These are phyloP conservation scores for Chalciporus sphaerocephalus DNA, from an alignment of 768 basidiomycete species.

Conservation along the genomic window DNA sequence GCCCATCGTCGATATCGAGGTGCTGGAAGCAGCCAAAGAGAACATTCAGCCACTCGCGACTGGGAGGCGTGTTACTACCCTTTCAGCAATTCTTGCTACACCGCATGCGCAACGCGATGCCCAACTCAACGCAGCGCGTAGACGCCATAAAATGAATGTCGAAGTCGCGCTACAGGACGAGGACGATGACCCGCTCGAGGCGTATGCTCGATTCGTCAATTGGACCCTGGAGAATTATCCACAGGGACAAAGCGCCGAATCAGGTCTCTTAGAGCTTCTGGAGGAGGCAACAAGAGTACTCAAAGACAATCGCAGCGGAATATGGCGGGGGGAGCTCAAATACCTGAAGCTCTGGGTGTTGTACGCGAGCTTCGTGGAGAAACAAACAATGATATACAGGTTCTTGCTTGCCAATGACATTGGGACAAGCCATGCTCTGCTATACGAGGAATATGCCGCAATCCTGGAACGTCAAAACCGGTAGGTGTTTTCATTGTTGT, in stretches of 20 bases:
- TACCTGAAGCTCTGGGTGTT: slow-evolving; percentile 94
- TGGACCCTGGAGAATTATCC: slow-evolving; percentile 96
- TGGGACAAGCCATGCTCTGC: slow-evolving; percentile 69
- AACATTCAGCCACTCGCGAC: slow-evolving; percentile 80
- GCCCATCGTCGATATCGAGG: slow-evolving; percentile 70
- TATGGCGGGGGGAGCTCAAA: slow-evolving; percentile 74
- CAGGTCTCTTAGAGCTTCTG: slow-evolving; percentile 85
- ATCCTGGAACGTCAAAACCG: slow-evolving; percentile 78
- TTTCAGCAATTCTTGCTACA: slow-evolving; percentile 69
- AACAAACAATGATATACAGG: slow-evolving; percentile 80
- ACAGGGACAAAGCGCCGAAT: slow-evolving; percentile 83
- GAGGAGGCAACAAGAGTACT: slow-evolving; percentile 89
- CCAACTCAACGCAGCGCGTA: slow-evolving; percentile 61
- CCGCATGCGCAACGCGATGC: slow-evolving; percentile 74
- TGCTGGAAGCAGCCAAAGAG: slow-evolving; percentile 81
- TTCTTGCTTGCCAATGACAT: slow-evolving; percentile 91
- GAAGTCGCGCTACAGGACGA: slow-evolving; percentile 68
- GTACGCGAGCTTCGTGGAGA: slow-evolving; percentile 90
- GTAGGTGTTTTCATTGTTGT: slow-evolving; percentile 45
- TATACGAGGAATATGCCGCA: slow-evolving; percentile 92
- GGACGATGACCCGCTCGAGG: slow-evolving; percentile 79
- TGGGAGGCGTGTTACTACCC: slow-evolving; percentile 74
- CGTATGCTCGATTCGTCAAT: slow-evolving; percentile 78
- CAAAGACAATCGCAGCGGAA: slow-evolving; percentile 67
- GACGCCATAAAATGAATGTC: slow-evolving; percentile 66